Base-by-base conservation (phyloP, 2,329 filamentous ascomycete species). In the Aspergillus sp. region DNA sequence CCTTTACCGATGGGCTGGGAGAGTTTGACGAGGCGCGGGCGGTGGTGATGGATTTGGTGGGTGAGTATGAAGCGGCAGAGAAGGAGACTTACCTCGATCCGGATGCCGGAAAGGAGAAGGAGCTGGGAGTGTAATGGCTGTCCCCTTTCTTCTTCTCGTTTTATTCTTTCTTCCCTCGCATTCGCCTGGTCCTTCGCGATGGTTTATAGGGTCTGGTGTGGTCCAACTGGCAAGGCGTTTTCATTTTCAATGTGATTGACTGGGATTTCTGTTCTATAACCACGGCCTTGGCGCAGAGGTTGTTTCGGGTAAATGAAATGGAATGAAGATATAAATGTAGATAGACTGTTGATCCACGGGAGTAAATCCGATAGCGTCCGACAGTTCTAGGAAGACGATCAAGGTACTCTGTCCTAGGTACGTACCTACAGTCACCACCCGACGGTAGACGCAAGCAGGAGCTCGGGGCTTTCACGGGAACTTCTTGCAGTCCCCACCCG, bases 1-100 rank as follows among this genome's bases (percentile, higher is more conserved):
- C 92, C 1, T 99, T 99, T 72, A 81, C 90, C 0, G 93, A 97
- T 60, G 94, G 92, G 41, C 77, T 99, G 40, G 84, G 89, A 61
- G 93, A 99, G 73, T 99, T 99, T 64, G 95, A 99, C 69, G 92
- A 96, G 73, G 89, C 94, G 32, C 84, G 89, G 60, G 88, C 94
- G 66, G 93, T 97, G 4, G 93, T 97, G 17, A 85, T 87, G 64
- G 93, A 96, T 70, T 76, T 97, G 57, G 93, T 97, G 67, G 83
- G 84, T 47, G 94, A 99, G 78, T 99, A 99, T 69, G 93, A 97
- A 75, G 92, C 93, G 26, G 94, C 94, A 4, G 94, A 99, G 73
- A 83, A 88, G 67, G 85, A 89, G 32, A 87, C 95, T 65, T 99
- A 99, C 70, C 77, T 99, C 47, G 93, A 88, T 66, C 88, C 89